A percentile compares a stretch with the other conserved stretches of the same genome.
These are phyloP conservation scores for Psilocybe tampanensis DNA, from an alignment of 768 basidiomycete genomes.

Conservation along the genomic window DNA sequence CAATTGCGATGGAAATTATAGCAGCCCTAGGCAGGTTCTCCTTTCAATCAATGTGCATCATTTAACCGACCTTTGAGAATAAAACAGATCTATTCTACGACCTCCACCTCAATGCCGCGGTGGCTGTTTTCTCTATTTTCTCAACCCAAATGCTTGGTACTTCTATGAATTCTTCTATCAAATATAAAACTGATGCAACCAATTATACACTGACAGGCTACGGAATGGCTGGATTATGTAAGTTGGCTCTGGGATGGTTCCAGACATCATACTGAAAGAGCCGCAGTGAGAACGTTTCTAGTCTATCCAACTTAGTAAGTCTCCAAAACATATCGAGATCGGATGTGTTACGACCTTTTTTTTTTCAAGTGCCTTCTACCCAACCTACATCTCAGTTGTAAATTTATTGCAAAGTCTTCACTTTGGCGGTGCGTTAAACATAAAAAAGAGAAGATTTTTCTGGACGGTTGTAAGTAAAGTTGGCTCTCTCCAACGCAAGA, in stretches of 20 bases:
- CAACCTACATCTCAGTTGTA: conserved; percentile 52
- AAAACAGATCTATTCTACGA: conserved; percentile 52
- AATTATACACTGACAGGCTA: conserved; percentile 18
- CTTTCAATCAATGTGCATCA: neutral
- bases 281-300: conserved; percentile 45
- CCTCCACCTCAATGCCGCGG: conserved; percentile 46
- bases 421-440: conserved; percentile 50
- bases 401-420: conserved; percentile 56
- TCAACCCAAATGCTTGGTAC: conserved; percentile 46
- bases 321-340: neutral
- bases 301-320: conserved; percentile 55
- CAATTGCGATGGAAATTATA: conserved; percentile 54
- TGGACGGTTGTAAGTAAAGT: conserved; percentile 48
- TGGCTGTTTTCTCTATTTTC: conserved; percentile 59
- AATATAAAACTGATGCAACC: neutral
- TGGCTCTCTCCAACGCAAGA: neutral
- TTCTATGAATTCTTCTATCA: neutral
- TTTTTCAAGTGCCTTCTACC: conserved; percentile 48
- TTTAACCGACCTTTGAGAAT: neutral
- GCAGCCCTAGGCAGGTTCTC: conserved; percentile 43
- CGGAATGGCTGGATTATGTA: conserved; percentile 23
- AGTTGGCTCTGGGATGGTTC: neutral
- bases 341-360: neutral
- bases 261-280: neutral
- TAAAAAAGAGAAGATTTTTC: conserved; percentile 53